Evolutionary conservation across 768 basidiomycete genomes (phyloP), one percentile per base, ranked within the genome.

Genomic region (Macrocybe gigantea): DNA sequence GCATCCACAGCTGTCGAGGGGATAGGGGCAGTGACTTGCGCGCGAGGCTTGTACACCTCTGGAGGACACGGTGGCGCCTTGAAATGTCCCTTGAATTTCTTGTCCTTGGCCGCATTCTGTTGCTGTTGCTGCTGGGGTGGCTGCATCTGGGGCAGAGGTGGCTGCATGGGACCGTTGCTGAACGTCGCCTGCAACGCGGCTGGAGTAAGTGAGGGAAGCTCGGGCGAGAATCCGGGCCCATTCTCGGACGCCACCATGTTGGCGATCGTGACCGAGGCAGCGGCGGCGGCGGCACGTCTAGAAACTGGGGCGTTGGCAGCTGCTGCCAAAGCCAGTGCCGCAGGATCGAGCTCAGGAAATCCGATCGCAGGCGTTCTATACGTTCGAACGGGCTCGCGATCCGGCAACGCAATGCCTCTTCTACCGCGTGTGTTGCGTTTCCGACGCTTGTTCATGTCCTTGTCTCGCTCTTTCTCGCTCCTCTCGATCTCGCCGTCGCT

Each of bases 201-300:
- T 35, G 67, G 65, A 11, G 68, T 58, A 9, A 68, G 46, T 9
- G 68, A 51, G 30, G 63, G 71, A 33, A 63, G 60, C 22, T 78
- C 73, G 1, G 78, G 75, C 35, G 78, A 65, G 45, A 82, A 72
- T 29, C 75, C 61, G 31, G 79, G 82, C 45, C 88, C 89, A 55
- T 93, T 93, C 67, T 94, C 93, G 1, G 87, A 88, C 1, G 93
- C 93, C 1, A 93, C 90, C 78, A 95, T 89, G 56, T 85, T 89
- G 32, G 90, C 89, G 54, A 93, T 93, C n/a, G 83, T 90, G 38
- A 87, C 53, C 5, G 82, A 81, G 3, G 90, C 90, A 5, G 87
- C 87, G 0, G 86, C 85, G 0, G 93, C 93, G 0, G 93, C 93
- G 2, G 91, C 93, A 56, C 93, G 74, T 48, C 90, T 70, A 0